phyloP scores from a whole-genome alignment of 2,329 filamentous ascomycete species.

The Magnaporthiopsis rhizophila region DNA sequence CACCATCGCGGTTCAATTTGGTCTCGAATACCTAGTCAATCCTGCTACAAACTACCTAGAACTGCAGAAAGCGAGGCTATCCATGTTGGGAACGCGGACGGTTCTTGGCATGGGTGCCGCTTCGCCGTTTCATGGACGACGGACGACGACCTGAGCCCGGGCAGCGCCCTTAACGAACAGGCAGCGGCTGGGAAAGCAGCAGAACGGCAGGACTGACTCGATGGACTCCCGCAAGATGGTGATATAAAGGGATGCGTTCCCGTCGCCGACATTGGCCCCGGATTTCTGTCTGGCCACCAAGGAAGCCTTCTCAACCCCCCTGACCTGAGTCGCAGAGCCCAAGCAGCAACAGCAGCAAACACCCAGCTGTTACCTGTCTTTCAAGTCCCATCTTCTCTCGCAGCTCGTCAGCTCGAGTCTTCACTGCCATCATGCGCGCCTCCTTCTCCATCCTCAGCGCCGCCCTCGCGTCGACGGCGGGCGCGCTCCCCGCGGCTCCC shows the following conservation, averaged over 20 bases:
- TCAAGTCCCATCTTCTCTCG: background rate
- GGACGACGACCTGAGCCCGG: too few relatives aligned
- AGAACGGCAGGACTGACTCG: too few relatives aligned
- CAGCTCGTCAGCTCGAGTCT: background rate
- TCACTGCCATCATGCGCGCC: background rate
- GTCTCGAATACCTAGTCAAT: background rate
- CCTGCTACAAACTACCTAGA: background rate
- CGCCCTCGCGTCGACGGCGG: background rate
- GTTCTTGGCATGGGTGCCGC: too few relatives aligned
- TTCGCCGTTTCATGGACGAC: too few relatives aligned
- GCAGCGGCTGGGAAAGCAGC: too few relatives aligned
- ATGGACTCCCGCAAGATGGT: background rate
- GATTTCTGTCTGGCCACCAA: background rate
- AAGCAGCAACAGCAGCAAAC: background rate
- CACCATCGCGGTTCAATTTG: background rate
- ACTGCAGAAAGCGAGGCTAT: too few relatives aligned
- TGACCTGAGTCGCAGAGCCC: background rate
- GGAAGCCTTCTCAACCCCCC: background rate
- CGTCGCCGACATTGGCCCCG: background rate
- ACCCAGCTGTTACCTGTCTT: background rate
- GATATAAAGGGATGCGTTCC: background rate
- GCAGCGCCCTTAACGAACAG: too few relatives aligned
- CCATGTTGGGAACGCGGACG: too few relatives aligned
- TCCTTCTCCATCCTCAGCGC: constrained; percentile 1
- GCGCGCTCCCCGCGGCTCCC: background rate